phyloP scores from a whole-genome alignment of 2,329 filamentous ascomycete genomes.

The Balansia obtecta region DNA sequence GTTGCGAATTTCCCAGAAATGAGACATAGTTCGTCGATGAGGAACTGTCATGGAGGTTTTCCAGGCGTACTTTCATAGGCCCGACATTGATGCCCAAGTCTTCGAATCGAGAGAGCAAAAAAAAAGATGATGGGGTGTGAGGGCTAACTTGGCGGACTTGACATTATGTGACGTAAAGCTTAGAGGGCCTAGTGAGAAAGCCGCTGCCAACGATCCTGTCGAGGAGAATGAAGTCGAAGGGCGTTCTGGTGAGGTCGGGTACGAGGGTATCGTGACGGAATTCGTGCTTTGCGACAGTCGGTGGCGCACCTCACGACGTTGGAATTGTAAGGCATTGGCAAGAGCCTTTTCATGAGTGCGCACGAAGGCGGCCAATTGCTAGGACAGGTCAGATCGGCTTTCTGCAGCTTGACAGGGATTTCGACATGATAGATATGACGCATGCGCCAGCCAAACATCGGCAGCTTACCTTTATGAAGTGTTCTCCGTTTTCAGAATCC shows the following conservation, averaged over 20 bases:
- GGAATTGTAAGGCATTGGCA: constrained; percentile 82
- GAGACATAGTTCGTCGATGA: constrained; percentile 90
- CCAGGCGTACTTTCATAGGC: constrained; percentile 89
- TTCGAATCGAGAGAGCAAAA: constrained; percentile 88
- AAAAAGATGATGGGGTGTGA: constrained; percentile 97
- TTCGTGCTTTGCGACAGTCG: constrained; percentile 53
- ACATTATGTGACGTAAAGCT: constrained; percentile 74
- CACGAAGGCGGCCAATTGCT: constrained; percentile 95
- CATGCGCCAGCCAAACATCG: not conserved
- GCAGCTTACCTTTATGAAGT: constrained; percentile 66
- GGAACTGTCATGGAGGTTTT: constrained; percentile 83
- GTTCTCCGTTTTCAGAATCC: constrained; percentile 81
- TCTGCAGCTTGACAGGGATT: too few relatives aligned
- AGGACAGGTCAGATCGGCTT: constrained; percentile 18
- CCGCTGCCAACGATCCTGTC: constrained; percentile 65
- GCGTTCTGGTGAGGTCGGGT: constrained; percentile 46
- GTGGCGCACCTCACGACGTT: constrained; percentile 61
- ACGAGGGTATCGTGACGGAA: constrained; percentile 40
- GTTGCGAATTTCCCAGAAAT: constrained; percentile 69
- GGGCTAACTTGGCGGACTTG: constrained; percentile 81
- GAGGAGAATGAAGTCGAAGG: constrained; percentile 57
- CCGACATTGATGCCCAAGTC: constrained; percentile 83
- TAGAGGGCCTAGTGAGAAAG: constrained; percentile 74
- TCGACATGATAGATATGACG: too few relatives aligned
- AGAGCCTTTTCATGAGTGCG: constrained; percentile 95